These are phyloP conservation scores for Leptosphaerulina australis DNA, from an alignment of 2,329 filamentous ascomycete genomes.

Conservation along the genomic window DNA sequence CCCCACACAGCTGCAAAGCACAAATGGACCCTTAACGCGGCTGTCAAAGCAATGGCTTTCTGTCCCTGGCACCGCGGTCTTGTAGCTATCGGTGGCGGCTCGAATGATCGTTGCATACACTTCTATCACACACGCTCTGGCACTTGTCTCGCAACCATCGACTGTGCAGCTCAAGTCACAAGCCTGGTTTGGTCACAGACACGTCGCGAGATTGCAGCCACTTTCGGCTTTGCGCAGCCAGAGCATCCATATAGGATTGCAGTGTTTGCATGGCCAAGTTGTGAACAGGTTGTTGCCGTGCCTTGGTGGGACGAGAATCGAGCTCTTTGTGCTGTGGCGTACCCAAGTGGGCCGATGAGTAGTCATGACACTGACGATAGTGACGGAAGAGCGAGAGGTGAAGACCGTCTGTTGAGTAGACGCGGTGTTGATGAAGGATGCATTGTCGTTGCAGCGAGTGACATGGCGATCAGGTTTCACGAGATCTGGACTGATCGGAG, in stretches of 20 bases:
- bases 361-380: conserved; percentile 4
- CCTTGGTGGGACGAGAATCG: conserved; percentile 81
- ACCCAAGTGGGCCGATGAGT: conserved; percentile 68
- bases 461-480: conserved; percentile 92
- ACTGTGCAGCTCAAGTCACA: conserved; percentile 91
- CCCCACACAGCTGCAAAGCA: conserved; percentile 67
- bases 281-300: conserved; percentile 81
- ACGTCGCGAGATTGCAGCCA: conserved; percentile 85
- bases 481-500: conserved; percentile 80
- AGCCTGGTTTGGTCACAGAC: conserved; percentile 88
- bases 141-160: conserved; percentile 83
- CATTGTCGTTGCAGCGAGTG: conserved; percentile 88
- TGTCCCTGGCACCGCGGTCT: conserved; percentile 91
- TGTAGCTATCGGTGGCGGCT: conserved; percentile 88
- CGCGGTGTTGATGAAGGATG: conserved; percentile 74
- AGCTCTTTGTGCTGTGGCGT: conserved; percentile 86
- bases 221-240: conserved; percentile 90
- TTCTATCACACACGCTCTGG: conserved; percentile 91
- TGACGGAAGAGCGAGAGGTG: conserved; percentile 46
- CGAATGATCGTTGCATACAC: conserved; percentile 93
- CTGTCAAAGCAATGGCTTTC: conserved; percentile 96
- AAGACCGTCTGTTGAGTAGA: conserved; percentile 61
- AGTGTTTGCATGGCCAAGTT: conserved; percentile 93
- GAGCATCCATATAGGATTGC: conserved; percentile 89
- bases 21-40: conserved; percentile 79